These are phyloP conservation scores for Aristolochia contorta DNA, from an alignment of 164 flowering plant species.

Conservation along the genomic window DNA sequence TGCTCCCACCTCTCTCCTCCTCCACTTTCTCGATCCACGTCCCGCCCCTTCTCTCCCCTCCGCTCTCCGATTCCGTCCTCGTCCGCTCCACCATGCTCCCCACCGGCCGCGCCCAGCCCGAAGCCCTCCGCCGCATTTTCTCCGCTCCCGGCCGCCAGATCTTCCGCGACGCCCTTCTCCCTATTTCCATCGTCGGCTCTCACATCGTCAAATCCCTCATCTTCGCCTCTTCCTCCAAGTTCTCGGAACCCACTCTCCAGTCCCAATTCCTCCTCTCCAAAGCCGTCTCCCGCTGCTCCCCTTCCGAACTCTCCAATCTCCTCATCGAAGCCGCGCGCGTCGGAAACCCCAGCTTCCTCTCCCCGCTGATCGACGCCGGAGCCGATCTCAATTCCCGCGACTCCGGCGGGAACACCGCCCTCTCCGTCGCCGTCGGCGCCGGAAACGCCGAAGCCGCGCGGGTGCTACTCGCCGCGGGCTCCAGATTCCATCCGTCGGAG, in stretches of 20 bases:
- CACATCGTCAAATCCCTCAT: constrained; percentile 32
- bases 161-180: constrained; percentile 49
- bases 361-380: constrained; percentile 43
- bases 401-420: constrained; percentile 20
- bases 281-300: constrained; percentile 42
- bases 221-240: constrained; percentile 1
- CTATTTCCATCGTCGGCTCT: constrained; percentile 47
- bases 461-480: constrained; percentile 19
- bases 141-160: constrained; percentile 48
- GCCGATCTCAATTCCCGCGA: constrained; percentile 34
- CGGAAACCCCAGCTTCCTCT: constrained; percentile 24
- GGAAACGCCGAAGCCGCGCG: constrained; percentile 18
- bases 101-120: constrained; percentile 51
- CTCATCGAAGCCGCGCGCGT: constrained; percentile 26
- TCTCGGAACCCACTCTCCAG: constrained; percentile 14
- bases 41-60: constrained; percentile 8
- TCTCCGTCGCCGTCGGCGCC: constrained; percentile 27
- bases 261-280: constrained; percentile 19
- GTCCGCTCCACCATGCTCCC: constrained; percentile 52
- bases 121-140: constrained; percentile 53
- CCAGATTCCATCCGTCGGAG: constrained; percentile 14
- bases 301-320: constrained; percentile 29
- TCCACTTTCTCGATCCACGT: constrained; percentile 22
- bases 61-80: neutral
- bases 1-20: constrained; percentile 18